Evolutionary conservation across 1,139 yeast genomes (phyloP), one percentile per base, ranked within the genome.

Genomic region (Yamadazyma buinensis): DNA sequence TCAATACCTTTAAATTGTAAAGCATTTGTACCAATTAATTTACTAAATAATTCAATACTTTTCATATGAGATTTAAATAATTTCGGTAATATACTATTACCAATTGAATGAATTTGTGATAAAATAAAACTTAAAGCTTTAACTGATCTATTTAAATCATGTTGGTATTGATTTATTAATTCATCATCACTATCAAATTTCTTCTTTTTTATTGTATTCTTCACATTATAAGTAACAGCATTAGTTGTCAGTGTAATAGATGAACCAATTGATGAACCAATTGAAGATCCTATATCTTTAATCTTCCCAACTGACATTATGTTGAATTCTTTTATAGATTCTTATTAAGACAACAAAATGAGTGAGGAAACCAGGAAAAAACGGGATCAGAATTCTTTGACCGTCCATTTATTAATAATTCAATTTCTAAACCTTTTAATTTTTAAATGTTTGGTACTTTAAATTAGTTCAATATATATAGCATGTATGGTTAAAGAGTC

Each of bases 1-100:
- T 72, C 74, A 22, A 73, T 60, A 8, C 62, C 71, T 26, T 64
- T 57, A 47, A 73, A 75, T 15, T 59, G 59, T 21, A 74, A 60
- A 6, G 76, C 63, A 28, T 58, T 40, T 9, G 55, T 53, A 2
- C 73, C 75, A 30, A 66, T 60, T 11, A 74, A 42, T 26, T 51
- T 53, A 14, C 52, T 45, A 37, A 70, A 61, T 15, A 52, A 44
- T 28, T 56, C 61, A 10, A 61, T 54, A n/a, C 65, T 47, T 18
- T 55, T 56, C 32, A 59, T 37, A 34, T 66, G 61, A 10, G 55
- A 46, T 19, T 65, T 58, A 43, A 75, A 56, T 14, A 67, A 39
- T 5, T 47, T 47, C 10, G 64, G 64, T 64, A 75, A 62, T 39
- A 62, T 57, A 7, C 42, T 40, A 20, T 52, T 48, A 13, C 63